Evolutionary conservation across 495 filamentous ascomycete species (phyloP).

Genomic region (Penicilliopsis zonata): DNA sequence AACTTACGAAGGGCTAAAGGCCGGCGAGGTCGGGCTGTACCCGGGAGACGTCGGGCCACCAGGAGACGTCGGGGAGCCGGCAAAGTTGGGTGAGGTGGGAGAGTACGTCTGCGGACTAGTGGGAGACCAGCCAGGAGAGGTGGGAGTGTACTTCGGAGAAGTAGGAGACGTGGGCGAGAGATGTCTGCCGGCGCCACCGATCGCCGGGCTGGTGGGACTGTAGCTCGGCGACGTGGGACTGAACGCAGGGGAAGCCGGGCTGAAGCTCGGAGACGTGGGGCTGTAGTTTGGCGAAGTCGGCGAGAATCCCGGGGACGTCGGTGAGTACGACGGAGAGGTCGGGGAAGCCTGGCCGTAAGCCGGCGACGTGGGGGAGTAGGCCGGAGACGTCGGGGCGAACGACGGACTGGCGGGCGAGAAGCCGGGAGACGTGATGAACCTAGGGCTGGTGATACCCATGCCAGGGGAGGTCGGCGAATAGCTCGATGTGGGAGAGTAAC

Average conservation of each 20-base stretch:
- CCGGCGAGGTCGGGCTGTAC: constrained; percentile 44
- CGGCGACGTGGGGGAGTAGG: constrained; percentile 77
- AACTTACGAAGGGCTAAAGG: constrained; percentile 34
- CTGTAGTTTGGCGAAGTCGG: constrained; percentile 57
- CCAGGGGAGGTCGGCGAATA: constrained; percentile 54
- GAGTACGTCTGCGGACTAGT: constrained; percentile 62
- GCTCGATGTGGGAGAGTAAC: constrained; percentile 62
- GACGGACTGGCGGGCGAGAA: constrained; percentile 58
- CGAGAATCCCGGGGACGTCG: constrained; percentile 74
- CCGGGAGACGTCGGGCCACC: constrained; percentile 40
- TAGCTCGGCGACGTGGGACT: constrained; percentile 51
- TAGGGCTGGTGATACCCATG: constrained; percentile 45
- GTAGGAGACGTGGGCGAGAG: constrained; percentile 58
- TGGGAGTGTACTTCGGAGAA: constrained; percentile 65
- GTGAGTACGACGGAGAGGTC: constrained; percentile 63
- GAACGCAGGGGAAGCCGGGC: constrained; percentile 46
- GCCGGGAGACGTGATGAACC: constrained; percentile 36
- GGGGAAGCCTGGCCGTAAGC: constrained; percentile 51
- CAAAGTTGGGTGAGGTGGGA: constrained; percentile 62
- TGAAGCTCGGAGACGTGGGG: constrained; percentile 51
- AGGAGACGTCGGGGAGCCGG: constrained; percentile 44
- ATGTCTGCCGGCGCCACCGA: constrained; percentile 30
- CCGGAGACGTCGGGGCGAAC: constrained; percentile 65
- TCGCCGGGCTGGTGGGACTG: constrained; percentile 56
- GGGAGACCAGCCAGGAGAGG: constrained; percentile 58